Evolutionary conservation across 352 stramenopile species (phyloP).

Genomic region (Pythium utonaiense): DNA sequence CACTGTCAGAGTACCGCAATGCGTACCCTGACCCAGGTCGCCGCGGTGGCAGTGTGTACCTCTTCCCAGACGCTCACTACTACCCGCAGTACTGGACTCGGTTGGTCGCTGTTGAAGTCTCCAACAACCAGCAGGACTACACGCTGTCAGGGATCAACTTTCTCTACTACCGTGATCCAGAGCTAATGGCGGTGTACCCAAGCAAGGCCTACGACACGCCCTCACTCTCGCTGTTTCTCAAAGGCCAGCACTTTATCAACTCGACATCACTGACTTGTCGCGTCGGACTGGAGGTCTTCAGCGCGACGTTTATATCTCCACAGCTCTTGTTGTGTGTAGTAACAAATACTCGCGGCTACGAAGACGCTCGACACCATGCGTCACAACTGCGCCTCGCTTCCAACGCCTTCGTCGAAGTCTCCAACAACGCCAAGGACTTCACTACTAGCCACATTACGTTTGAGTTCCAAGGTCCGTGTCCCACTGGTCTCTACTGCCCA

Average conservation of each 20-base stretch:
- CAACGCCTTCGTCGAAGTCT: conserved; percentile 84
- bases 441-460: conserved; percentile 73
- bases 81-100: conserved; percentile 87
- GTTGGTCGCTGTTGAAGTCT: conserved; percentile 92
- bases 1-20: conserved; percentile 76
- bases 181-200: conserved; percentile 63
- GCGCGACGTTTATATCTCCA: conserved; percentile 85
- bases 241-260: conserved; percentile 90
- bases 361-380: conserved; percentile 29
- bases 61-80: conserved; percentile 81
- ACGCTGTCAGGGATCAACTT: conserved; percentile 89
- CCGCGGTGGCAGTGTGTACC: conserved; percentile 47
- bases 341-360: conserved; percentile 29
- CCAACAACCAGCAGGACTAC: conserved; percentile 96
- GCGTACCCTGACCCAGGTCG: conserved; percentile 43
- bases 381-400: conserved; percentile 9
- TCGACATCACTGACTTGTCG: conserved; percentile 87
- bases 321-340: conserved; percentile 90
- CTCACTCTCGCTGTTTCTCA: conserved; percentile 56
- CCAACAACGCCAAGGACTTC: conserved; percentile 95
- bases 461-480: conserved; percentile 78
- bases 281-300: conserved; percentile 74
- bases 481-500: conserved; percentile 87
- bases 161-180: conserved; percentile 90
- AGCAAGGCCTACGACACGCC: conserved; percentile 41